A percentile compares a stretch with the other conserved stretches of the same genome.
Evolutionary conservation across 176 grass and related monocot genomes (phyloP).

Genomic region (Themeda triandra): DNA sequence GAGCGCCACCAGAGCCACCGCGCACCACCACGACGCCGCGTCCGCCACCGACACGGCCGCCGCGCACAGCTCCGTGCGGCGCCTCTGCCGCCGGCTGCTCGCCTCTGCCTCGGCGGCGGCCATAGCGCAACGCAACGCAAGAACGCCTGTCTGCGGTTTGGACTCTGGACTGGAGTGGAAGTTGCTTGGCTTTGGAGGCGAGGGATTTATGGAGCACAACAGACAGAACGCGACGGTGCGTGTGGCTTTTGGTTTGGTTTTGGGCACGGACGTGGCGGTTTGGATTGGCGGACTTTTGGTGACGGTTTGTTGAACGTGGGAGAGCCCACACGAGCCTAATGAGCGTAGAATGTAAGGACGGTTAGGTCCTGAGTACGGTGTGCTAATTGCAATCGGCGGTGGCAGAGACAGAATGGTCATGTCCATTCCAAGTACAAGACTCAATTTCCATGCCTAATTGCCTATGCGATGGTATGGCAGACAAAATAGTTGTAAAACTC

Average conservation of each 20-base stretch:
- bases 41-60: slow-evolving; percentile 45
- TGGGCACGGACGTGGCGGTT: slow-evolving; percentile 34
- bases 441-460: background rate
- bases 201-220: slow-evolving; percentile 15
- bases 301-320: slow-evolving; percentile 25
- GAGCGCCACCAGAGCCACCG: slow-evolving; percentile 59
- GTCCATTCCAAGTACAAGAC: background rate
- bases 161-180: background rate
- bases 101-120: slow-evolving; percentile 1
- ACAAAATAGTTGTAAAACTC: background rate
- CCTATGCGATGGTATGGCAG: background rate
- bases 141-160: background rate
- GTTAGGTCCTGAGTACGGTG: slow-evolving; percentile 24
- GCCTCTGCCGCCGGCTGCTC: background rate
- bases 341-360: background rate
- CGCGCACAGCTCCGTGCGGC: slow-evolving; percentile 29
- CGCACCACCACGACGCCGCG: slow-evolving; percentile 65
- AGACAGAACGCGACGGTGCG: background rate
- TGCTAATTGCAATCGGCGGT: slow-evolving; percentile 13
- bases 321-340: background rate
- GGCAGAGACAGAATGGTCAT: background rate
- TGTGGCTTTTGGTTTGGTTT: too few species aligned
- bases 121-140: background rate
- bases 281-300: slow-evolving; percentile 30
- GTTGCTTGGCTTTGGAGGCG: slow-evolving; percentile 17